Percentiles rank a stretch among this genome's conserved stretches.
These are phyloP conservation scores for Wickerhamiella sorbophila DNA, from an alignment of 805 yeast species.

Conservation along the genomic window DNA sequence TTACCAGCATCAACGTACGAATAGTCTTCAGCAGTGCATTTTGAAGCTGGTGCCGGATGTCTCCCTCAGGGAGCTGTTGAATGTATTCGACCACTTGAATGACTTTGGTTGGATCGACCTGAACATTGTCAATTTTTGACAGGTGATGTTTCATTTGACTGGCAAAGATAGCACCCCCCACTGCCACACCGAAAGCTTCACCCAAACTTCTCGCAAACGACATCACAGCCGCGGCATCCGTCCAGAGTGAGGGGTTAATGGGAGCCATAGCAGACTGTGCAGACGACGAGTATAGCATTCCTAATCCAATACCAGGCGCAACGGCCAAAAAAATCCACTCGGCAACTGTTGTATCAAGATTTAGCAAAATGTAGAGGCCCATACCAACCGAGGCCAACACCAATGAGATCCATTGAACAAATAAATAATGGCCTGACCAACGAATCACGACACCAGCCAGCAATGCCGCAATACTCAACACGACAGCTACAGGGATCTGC, in stretches of 20 bases:
- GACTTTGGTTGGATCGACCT: conserved; percentile 13
- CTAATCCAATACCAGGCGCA: conserved; percentile 34
- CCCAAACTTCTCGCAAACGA: conserved; percentile 22
- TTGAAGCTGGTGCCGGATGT: conserved; percentile 4
- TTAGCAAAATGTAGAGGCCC: conserved; percentile 31
- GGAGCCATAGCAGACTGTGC: conserved; percentile 21
- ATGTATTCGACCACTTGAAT: conserved; percentile 13
- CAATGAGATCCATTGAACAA: conserved; percentile 27
- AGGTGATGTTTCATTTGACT: conserved; percentile 14
- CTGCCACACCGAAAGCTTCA: conserved; percentile 23
- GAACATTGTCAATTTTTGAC: conserved; percentile 3
- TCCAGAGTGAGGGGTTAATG: conserved; percentile 18
- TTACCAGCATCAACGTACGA: conserved; percentile 12
- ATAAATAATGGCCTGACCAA: conserved; percentile 30
- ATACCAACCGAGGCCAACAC: conserved; percentile 30
- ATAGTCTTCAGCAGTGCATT: conserved; percentile 15
- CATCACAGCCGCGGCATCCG: conserved; percentile 22
- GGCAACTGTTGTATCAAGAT: conserved; percentile 25
- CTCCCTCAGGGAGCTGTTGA: conserved; percentile 8
- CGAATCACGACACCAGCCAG: conserved; percentile 29
- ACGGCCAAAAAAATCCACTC: conserved; percentile 33
- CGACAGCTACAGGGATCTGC: conserved; percentile 31
- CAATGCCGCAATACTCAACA: conserved; percentile 29
- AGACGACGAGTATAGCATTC: conserved; percentile 32
- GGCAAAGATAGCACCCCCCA: conserved; percentile 23